A percentile compares a stretch with the other conserved stretches of the same genome.
Evolutionary conservation across 495 filamentous ascomycete species (phyloP).

Genomic region (Gamarada debralockiae): DNA sequence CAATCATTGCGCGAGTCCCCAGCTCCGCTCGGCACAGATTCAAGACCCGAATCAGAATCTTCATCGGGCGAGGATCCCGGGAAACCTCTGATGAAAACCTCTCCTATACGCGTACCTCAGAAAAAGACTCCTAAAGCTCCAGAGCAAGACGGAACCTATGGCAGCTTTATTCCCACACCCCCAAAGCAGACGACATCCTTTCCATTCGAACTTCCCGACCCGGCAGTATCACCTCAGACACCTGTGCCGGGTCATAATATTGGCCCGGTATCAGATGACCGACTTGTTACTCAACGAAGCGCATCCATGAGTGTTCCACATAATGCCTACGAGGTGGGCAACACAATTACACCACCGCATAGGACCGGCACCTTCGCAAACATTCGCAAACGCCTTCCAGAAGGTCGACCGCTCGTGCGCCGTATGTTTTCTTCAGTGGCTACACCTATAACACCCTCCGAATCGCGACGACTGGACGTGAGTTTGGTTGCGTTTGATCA

Average conservation of each 20-base stretch:
- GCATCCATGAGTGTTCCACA: slow-evolving; percentile 14
- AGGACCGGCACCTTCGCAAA: slow-evolving; percentile 25
- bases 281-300: slow-evolving; percentile 16
- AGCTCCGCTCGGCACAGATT: slow-evolving; percentile 13
- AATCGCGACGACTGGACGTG: slow-evolving; percentile 40
- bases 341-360: slow-evolving; percentile 27
- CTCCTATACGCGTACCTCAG: slow-evolving; percentile 30
- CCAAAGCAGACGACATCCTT: slow-evolving; percentile 35
- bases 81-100: slow-evolving; percentile 9
- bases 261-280: slow-evolving; percentile 3
- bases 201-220: slow-evolving; percentile 64
- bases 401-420: slow-evolving; percentile 28
- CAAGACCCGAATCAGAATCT: slow-evolving; percentile 8
- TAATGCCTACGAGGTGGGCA: slow-evolving; percentile 39
- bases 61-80: slow-evolving; percentile 10
- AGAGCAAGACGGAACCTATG: slow-evolving; percentile 49
- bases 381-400: slow-evolving; percentile 30
- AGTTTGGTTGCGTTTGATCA: slow-evolving; percentile 42
- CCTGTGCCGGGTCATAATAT: neutral
- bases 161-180: slow-evolving; percentile 69
- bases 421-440: slow-evolving; percentile 37
- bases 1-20: slow-evolving; percentile 7
- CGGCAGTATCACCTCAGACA: slow-evolving; percentile 49
- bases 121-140: neutral
- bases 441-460: slow-evolving; percentile 24